Base-by-base conservation (phyloP, 2,329 filamentous ascomycete genomes). In the Trichoderma cornu-damae region DNA sequence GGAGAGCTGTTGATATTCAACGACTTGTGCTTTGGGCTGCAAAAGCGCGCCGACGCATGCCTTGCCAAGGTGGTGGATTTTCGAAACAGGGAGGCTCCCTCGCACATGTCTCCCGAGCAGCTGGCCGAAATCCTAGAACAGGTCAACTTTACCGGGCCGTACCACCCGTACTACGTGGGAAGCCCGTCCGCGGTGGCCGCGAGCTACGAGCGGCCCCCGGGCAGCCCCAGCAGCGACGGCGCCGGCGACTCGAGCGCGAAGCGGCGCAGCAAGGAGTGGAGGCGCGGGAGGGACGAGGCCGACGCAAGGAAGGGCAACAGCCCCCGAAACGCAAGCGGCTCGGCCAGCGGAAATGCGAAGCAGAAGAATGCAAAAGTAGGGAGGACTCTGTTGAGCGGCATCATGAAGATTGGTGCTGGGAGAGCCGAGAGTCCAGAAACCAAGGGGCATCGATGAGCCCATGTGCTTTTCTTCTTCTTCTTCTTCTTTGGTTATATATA, bases 1-100 rank as follows among this genome's bases (percentile, higher is more conserved):
- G 78, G 79, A 34, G 81, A 83, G 37, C 70, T 85, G 2, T 70
- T 77, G 30, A 68, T 75, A 18, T 85, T 85, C 62, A 77, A 83
- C 62, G 71, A 71, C 1, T 64, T 78, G n/a, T 84, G 81, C 61
- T 61, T 74, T 38, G 68, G 67, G 3, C 70, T 85, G 3, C 79
- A 84, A 58, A 70, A 69, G 54, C 78, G 79, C 6, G 75, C 80
- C 1, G 75, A 80, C 40, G 72, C 75, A 2, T 84, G 80, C 61
- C 74, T 81, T 40, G 73, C 75, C 12, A 76, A 75, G 51, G 72
- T 82, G 4, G 78, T 83, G 56, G 66, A 69, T 2, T 66, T 75
- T 6, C 78, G 78, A 3, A 68, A 68, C 18, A 69, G 68, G 12
- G 75, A 78, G 12, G 61, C 57, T 11, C 62, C 64, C 2, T 64